Evolutionary conservation across 805 yeast genomes (phyloP).

Genomic region (Priceomyces medius): DNA sequence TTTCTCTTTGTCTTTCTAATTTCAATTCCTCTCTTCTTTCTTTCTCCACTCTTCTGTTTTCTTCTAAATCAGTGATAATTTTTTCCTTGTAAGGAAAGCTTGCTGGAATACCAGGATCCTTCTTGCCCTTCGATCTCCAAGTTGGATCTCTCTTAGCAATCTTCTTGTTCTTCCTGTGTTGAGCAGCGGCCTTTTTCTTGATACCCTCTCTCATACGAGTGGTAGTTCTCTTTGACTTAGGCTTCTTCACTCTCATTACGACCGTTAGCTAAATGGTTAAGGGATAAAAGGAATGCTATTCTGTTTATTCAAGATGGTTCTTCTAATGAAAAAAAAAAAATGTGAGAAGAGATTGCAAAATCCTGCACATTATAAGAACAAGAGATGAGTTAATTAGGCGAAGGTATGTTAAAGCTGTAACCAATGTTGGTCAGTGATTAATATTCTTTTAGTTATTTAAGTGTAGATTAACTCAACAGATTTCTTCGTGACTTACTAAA

Average conservation of each 20-base stretch:
- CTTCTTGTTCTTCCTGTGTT: constrained; percentile 81
- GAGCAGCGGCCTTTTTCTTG: constrained; percentile 92
- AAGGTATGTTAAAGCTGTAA: too few species aligned
- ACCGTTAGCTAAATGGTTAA: background rate
- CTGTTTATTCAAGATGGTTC: background rate
- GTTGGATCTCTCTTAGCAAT: constrained; percentile 84
- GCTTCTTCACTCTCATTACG: constrained; percentile 52
- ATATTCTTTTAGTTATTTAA: too few species aligned
- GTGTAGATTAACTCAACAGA: too few species aligned
- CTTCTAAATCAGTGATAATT: constrained; percentile 72
- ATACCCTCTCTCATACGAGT: constrained; percentile 96
- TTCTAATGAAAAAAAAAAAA: constrained; percentile 6
- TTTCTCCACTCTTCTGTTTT: constrained; percentile 50
- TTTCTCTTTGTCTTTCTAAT: constrained; percentile 50
- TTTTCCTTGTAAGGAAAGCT: constrained; percentile 91
- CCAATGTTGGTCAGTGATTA: too few species aligned
- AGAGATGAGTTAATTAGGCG: background rate
- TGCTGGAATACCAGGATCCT: constrained; percentile 94
- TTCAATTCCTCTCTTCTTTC: constrained; percentile 54
- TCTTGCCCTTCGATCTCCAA: constrained; percentile 82
- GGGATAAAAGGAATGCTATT: background rate
- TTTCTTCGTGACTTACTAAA: too few species aligned
- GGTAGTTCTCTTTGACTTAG: constrained; percentile 82
- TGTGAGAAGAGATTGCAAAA: constrained; percentile 3
- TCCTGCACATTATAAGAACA: constrained; percentile 2